These are phyloP conservation scores for Bipolaris zeicola DNA, from an alignment of 2,329 filamentous ascomycete genomes.

Conservation along the genomic window DNA sequence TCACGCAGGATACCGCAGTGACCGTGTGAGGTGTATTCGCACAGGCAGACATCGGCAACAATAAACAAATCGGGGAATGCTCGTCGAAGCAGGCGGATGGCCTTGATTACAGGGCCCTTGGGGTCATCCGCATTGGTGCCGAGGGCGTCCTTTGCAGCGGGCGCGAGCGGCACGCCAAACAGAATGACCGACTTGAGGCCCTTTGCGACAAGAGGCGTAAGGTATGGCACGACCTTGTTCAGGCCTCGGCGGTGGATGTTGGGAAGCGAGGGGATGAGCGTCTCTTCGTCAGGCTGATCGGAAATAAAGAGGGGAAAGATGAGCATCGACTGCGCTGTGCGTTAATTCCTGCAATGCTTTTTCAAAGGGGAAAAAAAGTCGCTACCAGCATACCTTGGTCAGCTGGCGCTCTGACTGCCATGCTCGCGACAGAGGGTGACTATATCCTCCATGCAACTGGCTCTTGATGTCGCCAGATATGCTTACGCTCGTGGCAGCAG, in stretches of 20 bases:
- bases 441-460: slow-evolving; percentile 59
- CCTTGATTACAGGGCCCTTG: slow-evolving; percentile 85
- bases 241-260: slow-evolving; percentile 87
- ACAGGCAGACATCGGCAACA: slow-evolving; percentile 90
- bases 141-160: slow-evolving; percentile 84
- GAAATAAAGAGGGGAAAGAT: slow-evolving; percentile 98
- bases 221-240: slow-evolving; percentile 82
- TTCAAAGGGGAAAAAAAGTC: neutral
- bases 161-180: slow-evolving; percentile 87
- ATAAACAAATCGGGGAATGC: slow-evolving; percentile 92
- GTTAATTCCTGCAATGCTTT: slow-evolving; percentile 23
- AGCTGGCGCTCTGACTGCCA: slow-evolving; percentile 61
- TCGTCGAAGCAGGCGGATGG: slow-evolving; percentile 81
- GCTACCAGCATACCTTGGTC: slow-evolving; percentile 51
- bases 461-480: slow-evolving; percentile 58
- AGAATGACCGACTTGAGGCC: slow-evolving; percentile 92
- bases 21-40: slow-evolving; percentile 97
- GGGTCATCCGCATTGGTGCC: slow-evolving; percentile 94
- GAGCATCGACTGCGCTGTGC: slow-evolving; percentile 78
- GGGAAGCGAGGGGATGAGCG: slow-evolving; percentile 85
- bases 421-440: slow-evolving; percentile 56
- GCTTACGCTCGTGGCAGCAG: slow-evolving; percentile 59
- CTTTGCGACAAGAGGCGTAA: slow-evolving; percentile 85
- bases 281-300: slow-evolving; percentile 91
- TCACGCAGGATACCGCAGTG: slow-evolving; percentile 96